Base-by-base conservation (phyloP, 2,329 filamentous ascomycete species). In the Ramichloridium luteum region DNA sequence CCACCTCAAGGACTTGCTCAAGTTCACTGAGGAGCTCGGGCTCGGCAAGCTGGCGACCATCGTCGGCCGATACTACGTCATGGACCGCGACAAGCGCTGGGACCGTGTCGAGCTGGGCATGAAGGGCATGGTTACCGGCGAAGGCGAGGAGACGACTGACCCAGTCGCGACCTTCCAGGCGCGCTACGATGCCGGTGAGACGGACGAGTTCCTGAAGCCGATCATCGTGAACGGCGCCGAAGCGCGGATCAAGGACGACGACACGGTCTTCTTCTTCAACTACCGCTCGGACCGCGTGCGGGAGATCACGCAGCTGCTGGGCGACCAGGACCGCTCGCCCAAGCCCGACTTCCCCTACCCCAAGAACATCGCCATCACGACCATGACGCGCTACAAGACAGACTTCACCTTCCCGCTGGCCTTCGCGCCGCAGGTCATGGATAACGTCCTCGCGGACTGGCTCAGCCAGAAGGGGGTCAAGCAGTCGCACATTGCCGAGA, bases 51-150 rank as follows among this genome's bases (percentile, higher is more conserved):
- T 98, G 44, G 88, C 83, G 17, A 94, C 90, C 22, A 73, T 96
- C 28, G 88, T 96, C 38, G 90, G 90, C 38, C 77, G 88, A 48
- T 98, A 96, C 76, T 98, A 82, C 60, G 84, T 85, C 61, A 98
- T 98, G 90, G 90, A 98, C 68, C 86, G 90, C 48, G 90, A 98
- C 61, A 96, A 96, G 83, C 77, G 90, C 58, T 98, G 90, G 90
- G 90, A 98, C 55, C 74, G 90, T 55, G 70, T 93, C 46, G 83
- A 94, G 67, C 51, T 93, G 47, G 90, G 80, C 46, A 67, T 98
- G 56, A 88, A 90, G 64, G 90, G 83, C 38, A 56, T 98, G 49
- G 65, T 93, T 27, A 66, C 72, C 9, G 88, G 90, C 38, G 83
- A 94, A 59, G 90, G 90, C 37, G 85, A 94, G 60, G 72, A 77